These are phyloP conservation scores for Monilinia fructigena DNA, from an alignment of 2,329 filamentous ascomycete species.

Conservation along the genomic window DNA sequence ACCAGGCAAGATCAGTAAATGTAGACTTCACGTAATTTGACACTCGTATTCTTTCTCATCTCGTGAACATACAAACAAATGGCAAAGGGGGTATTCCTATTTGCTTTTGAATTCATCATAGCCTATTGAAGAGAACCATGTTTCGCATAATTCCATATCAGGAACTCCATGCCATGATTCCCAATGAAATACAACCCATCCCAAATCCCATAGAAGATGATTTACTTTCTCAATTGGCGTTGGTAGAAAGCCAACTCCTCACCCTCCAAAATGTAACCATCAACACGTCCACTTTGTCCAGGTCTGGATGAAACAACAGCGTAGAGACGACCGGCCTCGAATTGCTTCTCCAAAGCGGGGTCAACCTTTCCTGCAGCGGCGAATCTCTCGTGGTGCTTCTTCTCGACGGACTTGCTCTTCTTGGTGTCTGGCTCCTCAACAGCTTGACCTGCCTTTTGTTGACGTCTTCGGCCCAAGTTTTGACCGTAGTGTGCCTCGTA, in stretches of 20 bases:
- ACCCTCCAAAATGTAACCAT: constrained; percentile 98
- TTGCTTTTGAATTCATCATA: constrained; percentile 37
- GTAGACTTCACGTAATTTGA: not conserved
- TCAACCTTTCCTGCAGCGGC: constrained; percentile 90
- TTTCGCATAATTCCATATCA: constrained; percentile 31
- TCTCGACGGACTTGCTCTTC: constrained; percentile 94
- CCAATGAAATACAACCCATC: constrained; percentile 38
- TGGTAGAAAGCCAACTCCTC: constrained; percentile 99
- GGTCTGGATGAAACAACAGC: constrained; percentile 90
- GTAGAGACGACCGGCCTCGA: constrained; percentile 97
- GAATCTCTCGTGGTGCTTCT: constrained; percentile 91
- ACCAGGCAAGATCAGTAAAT: not conserved
- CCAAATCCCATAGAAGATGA: constrained; percentile 33
- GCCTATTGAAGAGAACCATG: constrained; percentile 30
- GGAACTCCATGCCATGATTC: constrained; percentile 39
- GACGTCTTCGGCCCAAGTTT: constrained; percentile 82
- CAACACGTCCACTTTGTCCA: constrained; percentile 92
- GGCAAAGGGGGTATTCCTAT: constrained; percentile 30
- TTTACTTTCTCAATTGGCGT: constrained; percentile 98
- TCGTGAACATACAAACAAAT: not conserved
- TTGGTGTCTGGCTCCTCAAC: constrained; percentile 57
- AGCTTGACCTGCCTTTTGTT: constrained; percentile 64
- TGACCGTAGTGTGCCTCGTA: constrained; percentile 99
- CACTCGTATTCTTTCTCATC: not conserved
- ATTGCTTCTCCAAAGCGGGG: constrained; percentile 89